Percentiles rank a stretch among this genome's conserved stretches.
Evolutionary conservation across 306 rosid genomes (phyloP).

Genomic region (Dalbergia oliveri): DNA sequence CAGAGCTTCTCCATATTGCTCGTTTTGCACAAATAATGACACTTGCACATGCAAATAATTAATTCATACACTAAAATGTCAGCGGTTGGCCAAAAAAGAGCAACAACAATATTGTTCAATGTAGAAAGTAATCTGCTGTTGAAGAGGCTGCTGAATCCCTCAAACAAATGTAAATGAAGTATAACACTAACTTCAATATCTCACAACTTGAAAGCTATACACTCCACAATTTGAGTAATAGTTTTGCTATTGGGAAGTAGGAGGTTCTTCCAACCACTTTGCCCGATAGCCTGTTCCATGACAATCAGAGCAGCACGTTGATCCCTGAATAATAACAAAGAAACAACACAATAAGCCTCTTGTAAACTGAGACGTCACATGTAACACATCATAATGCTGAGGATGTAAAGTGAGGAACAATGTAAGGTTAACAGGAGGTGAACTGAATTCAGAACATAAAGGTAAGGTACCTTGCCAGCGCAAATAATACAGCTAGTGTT

Average conservation of each 20-base stretch:
- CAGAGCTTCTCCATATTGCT: conserved; percentile 18
- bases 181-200: conserved; percentile 25
- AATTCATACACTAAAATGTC: conserved; percentile 9
- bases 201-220: conserved; percentile 24
- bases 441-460: conserved; percentile 26
- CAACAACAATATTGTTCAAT: conserved; percentile 40
- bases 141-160: too few species aligned
- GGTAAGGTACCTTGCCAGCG: conserved; percentile 86
- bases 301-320: conserved; percentile 56
- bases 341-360: neutral
- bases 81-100: neutral
- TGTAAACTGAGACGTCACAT: neutral
- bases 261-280: conserved; percentile 86
- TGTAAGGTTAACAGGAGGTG: neutral
- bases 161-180: conserved; percentile 10
- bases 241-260: conserved; percentile 58
- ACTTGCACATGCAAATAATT: conserved; percentile 31
- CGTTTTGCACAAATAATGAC: conserved; percentile 30
- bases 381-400: too few species aligned
- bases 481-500: conserved; percentile 84
- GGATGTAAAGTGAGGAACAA: conserved; percentile 43
- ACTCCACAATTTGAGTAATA: conserved; percentile 35
- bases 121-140: conserved; percentile 16
- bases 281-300: conserved; percentile 67
- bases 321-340: conserved; percentile 51